Evolutionary conservation across 2,329 filamentous ascomycete species (phyloP).

Genomic region (Xylaria sp.): DNA sequence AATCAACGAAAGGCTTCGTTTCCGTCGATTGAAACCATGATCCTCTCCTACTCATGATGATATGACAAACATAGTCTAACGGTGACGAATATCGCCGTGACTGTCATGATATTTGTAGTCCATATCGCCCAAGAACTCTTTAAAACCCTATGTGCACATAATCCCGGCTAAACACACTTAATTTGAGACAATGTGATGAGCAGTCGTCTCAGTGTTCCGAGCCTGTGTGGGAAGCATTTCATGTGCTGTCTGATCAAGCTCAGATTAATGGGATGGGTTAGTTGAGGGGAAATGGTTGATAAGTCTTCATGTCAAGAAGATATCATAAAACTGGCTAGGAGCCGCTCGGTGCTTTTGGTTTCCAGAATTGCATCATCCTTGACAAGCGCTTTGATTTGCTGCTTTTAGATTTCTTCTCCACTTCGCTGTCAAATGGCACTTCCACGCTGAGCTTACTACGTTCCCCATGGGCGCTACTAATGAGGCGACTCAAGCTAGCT

Average conservation of each 20-base stretch:
- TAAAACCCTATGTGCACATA: not conserved
- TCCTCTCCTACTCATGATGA: not conserved
- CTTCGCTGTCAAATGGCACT: slow-evolving; percentile 61
- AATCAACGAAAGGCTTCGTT: slow-evolving; percentile 18
- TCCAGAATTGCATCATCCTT: slow-evolving; percentile 82
- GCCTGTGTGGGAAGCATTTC: not conserved
- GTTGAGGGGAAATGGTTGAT: not conserved
- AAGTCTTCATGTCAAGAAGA: slow-evolving; percentile 5
- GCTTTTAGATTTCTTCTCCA: slow-evolving; percentile 60
- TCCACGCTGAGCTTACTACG: slow-evolving; percentile 77
- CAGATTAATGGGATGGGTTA: not conserved
- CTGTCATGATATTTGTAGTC: not conserved
- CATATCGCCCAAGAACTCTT: not conserved
- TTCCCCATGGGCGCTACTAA: slow-evolving; percentile 76
- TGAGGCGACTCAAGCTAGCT: slow-evolving; percentile 76
- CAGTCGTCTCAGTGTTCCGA: not conserved
- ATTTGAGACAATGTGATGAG: not conserved
- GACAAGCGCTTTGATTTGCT: slow-evolving; percentile 74
- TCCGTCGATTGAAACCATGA: slow-evolving; percentile 13
- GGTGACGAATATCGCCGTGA: not conserved
- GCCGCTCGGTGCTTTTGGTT: slow-evolving; percentile 55
- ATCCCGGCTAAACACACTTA: not conserved
- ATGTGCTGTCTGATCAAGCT: not conserved
- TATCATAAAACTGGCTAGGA: slow-evolving; percentile 27
- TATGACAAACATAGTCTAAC: not conserved